Conservation (phyloP, 2,329 filamentous ascomycete species). For the Pseudopyricularia cyperi region DNA sequence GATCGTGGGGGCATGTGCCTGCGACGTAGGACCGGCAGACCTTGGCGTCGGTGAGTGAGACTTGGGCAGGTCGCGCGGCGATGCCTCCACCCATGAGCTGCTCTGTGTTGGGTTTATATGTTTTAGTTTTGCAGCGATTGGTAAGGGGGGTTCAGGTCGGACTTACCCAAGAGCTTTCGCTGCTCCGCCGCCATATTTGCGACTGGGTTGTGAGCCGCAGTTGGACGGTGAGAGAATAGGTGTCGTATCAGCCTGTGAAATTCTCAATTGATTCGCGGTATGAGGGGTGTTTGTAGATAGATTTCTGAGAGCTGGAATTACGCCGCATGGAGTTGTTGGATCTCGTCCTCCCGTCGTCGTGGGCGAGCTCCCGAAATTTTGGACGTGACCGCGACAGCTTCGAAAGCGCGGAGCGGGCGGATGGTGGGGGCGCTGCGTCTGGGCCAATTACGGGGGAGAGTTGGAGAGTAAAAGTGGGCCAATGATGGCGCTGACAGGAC, state of each 20-base stretch:
- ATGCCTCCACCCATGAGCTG: slow-evolving; percentile 78
- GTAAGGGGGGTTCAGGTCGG: slow-evolving; percentile 1
- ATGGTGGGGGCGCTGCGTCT: neutral
- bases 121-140: neutral
- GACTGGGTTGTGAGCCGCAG: neutral
- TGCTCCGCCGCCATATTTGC: slow-evolving; percentile 83
- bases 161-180: slow-evolving; percentile 75
- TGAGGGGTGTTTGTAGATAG: neutral
- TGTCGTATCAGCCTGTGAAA: neutral
- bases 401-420: neutral
- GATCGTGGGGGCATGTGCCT: slow-evolving; percentile 92
- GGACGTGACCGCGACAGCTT: neutral
- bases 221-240: neutral
- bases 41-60: slow-evolving; percentile 82
- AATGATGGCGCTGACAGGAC: neutral
- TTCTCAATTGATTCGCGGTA: neutral
- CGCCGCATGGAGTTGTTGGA: neutral
- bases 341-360: neutral
- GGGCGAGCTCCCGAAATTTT: neutral
- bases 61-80: slow-evolving; percentile 61
- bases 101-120: slow-evolving; percentile 38
- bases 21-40: slow-evolving; percentile 90
- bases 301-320: neutral
- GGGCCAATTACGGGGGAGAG: neutral
- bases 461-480: neutral